Evolutionary conservation across 176 grass and related monocot genomes (phyloP).

Genomic region (Carex myosuroides): DNA sequence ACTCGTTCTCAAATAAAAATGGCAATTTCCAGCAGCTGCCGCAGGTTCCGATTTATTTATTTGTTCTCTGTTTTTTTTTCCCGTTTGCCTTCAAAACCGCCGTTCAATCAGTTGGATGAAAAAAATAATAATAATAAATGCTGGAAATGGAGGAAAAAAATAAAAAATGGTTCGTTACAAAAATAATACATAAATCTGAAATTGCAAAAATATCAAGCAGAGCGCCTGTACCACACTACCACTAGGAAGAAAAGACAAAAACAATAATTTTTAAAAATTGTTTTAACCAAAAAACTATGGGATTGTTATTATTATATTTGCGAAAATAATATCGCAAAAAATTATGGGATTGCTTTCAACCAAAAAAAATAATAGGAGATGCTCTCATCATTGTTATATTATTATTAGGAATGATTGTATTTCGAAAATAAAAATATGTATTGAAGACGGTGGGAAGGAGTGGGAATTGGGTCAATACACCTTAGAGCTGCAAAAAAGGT

Average conservation of each 20-base stretch:
- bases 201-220: neutral
- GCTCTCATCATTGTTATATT: neutral
- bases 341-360: no score
- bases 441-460: no score
- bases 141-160: neutral
- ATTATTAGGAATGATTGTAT: neutral
- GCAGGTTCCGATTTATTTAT: neutral
- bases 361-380: neutral
- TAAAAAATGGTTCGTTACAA: neutral
- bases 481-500: no score
- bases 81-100: neutral
- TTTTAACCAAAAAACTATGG: neutral
- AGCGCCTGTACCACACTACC: neutral
- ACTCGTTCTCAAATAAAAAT: neutral
- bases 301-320: neutral
- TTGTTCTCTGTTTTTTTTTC: neutral
- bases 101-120: conserved; percentile 1
- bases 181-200: neutral
- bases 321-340: neutral
- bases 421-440: no score
- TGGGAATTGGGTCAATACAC: no score
- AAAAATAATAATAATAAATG: neutral
- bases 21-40: conserved; percentile 2
- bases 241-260: neutral
- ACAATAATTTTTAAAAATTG: neutral